A percentile compares a stretch with the other conserved stretches of the same genome.
These are phyloP conservation scores for Fusarium sp. DNA, from an alignment of 2,329 filamentous ascomycete species.

Conservation along the genomic window DNA sequence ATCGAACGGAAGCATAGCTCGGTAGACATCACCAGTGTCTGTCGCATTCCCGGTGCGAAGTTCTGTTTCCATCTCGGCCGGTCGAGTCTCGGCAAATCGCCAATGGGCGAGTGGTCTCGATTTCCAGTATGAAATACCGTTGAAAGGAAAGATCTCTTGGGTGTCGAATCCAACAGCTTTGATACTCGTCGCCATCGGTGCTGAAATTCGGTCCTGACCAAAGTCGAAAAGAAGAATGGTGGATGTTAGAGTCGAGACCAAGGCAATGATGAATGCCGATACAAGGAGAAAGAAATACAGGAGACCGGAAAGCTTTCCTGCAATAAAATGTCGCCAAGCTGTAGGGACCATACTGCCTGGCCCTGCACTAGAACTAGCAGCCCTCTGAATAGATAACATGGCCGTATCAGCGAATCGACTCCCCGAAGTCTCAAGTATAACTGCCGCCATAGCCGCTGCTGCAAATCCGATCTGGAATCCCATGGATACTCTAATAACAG, in stretches of 20 bases:
- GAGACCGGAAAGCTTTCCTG: no score
- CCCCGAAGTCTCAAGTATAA: slow-evolving; percentile 15
- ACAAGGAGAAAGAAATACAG: no score
- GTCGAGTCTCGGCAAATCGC: slow-evolving; percentile 23
- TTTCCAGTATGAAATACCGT: slow-evolving; percentile 26
- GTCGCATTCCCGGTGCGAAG: slow-evolving; percentile 5
- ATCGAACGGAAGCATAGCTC: background rate
- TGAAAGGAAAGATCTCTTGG: background rate
- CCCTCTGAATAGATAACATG: no score
- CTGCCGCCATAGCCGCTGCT: slow-evolving; percentile 18
- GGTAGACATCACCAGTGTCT: slow-evolving; percentile 11
- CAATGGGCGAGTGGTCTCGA: slow-evolving; percentile 24
- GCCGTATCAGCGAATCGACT: background rate
- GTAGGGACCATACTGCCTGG: no score
- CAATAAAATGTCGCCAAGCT: no score
- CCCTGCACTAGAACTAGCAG: no score
- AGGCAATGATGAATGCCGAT: no score
- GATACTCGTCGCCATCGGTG: background rate
- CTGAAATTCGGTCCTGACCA: background rate
- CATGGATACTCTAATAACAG: slow-evolving; percentile 2
- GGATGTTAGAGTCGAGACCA: no score
- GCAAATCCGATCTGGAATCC: slow-evolving; percentile 5
- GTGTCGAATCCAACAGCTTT: slow-evolving; percentile 17
- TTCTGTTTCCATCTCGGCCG: background rate
- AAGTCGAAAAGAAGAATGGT: no score